Percentiles rank a stretch among this genome's conserved stretches.
These are phyloP conservation scores for Excoecaria agallocha DNA, from an alignment of 345 rosid genomes.

Conservation along the genomic window DNA sequence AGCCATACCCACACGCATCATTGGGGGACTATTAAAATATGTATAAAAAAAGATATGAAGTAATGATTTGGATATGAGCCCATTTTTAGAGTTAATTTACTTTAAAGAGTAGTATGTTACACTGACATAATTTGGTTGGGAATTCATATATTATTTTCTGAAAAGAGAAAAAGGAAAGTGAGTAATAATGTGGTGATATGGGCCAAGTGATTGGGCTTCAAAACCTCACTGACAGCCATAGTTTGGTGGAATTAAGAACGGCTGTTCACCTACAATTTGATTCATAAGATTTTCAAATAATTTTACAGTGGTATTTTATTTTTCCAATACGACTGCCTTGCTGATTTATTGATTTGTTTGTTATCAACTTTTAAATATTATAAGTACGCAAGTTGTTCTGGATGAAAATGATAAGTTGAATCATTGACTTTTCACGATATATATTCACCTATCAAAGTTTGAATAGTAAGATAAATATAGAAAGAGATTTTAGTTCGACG, in stretches of 20 bases:
- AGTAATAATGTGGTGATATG: background rate
- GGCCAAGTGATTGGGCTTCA: background rate
- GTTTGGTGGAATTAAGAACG: background rate
- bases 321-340: conserved; percentile 5
- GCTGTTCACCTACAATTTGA: background rate
- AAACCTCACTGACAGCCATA: too few relatives aligned
- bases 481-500: background rate
- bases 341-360: background rate
- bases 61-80: too few relatives aligned
- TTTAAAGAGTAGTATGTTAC: too few relatives aligned
- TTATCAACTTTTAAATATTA: background rate
- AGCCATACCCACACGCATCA: background rate
- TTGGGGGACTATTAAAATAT: too few relatives aligned
- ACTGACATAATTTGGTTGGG: too few relatives aligned
- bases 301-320: background rate
- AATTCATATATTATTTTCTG: too few relatives aligned
- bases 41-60: too few relatives aligned
- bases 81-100: too few relatives aligned
- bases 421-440: background rate
- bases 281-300: background rate
- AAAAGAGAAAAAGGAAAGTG: too few relatives aligned
- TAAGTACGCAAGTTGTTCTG: background rate
- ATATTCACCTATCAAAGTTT: background rate
- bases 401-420: background rate
- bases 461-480: background rate